Conservation (phyloP, 139 green algal species). For the Volvox reticuliferus region DNA sequence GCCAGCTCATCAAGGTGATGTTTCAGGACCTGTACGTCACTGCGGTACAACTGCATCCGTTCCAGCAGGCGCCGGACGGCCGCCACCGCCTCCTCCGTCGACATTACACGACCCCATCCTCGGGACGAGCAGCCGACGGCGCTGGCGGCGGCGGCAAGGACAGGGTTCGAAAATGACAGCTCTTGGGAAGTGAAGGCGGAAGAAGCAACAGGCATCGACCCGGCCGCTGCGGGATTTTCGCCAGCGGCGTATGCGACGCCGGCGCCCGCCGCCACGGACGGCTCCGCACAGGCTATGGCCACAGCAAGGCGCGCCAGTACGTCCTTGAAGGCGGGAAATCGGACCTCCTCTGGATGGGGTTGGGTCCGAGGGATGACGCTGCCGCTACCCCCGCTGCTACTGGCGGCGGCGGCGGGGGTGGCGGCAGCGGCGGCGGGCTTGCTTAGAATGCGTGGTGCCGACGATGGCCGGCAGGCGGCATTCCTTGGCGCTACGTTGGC, state of each 20-base stretch:
- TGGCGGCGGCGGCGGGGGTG: not conserved
- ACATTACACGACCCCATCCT: not conserved
- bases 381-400: not conserved
- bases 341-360: conserved; percentile 11
- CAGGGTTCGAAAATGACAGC: not conserved
- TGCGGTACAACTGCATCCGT: not conserved
- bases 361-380: not conserved
- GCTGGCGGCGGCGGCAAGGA: not conserved
- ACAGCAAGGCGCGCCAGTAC: conserved; percentile 20
- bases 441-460: not conserved
- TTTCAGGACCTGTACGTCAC: conserved; percentile 7
- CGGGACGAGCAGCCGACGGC: not conserved
- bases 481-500: too few species aligned
- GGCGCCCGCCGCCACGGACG: not conserved
- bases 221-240: not conserved
- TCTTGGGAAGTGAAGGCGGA: too few species aligned
- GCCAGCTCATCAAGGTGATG: conserved; percentile 22
- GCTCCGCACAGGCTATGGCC: not conserved
- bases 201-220: not conserved
- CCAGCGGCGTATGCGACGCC: not conserved
- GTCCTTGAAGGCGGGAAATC: conserved; percentile 32
- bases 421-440: not conserved
- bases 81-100: not conserved
- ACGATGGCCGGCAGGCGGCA: not conserved
- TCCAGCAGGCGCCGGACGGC: conserved; percentile 7